Conservation (phyloP, 257 asterid genomes). For the Fraxinus excelsior region DNA sequence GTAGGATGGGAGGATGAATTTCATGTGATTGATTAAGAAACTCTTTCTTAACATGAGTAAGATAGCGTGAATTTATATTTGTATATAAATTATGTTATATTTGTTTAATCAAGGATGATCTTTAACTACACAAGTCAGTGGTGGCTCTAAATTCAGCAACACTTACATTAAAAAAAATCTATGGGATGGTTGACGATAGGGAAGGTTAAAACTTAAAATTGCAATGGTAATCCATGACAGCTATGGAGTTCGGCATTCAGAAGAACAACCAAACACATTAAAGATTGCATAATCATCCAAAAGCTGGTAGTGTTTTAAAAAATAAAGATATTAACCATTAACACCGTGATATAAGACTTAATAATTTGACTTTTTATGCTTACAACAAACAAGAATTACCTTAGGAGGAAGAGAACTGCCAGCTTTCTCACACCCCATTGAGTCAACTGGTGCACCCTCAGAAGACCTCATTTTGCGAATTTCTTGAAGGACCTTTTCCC, state of each 20-base stretch:
- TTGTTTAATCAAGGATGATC: too few species aligned
- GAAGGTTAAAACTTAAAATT: neutral
- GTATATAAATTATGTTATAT: too few species aligned
- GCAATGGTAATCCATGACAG: neutral
- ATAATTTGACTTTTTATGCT: neutral
- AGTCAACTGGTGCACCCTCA: constrained; percentile 97
- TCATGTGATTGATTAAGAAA: too few species aligned
- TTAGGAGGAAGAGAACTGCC: constrained; percentile 89
- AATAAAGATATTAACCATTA: neutral
- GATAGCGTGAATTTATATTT: too few species aligned
- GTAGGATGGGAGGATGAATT: too few species aligned
- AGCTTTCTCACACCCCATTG: constrained; percentile 98
- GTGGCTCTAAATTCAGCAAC: too few species aligned
- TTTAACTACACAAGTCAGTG: too few species aligned
- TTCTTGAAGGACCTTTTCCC: constrained; percentile 82
- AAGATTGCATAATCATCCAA: neutral
- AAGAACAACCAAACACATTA: neutral
- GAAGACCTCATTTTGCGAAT: constrained; percentile 85
- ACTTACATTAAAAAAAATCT: neutral
- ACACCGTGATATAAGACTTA: neutral
- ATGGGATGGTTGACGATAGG: neutral
- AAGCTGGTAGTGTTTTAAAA: neutral
- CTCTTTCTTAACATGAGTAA: too few species aligned
- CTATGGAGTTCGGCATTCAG: neutral
- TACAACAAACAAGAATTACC: constrained; percentile 41